These are phyloP conservation scores for Neurospora tetraspora DNA, from an alignment of 495 filamentous ascomycete genomes.

Conservation along the genomic window DNA sequence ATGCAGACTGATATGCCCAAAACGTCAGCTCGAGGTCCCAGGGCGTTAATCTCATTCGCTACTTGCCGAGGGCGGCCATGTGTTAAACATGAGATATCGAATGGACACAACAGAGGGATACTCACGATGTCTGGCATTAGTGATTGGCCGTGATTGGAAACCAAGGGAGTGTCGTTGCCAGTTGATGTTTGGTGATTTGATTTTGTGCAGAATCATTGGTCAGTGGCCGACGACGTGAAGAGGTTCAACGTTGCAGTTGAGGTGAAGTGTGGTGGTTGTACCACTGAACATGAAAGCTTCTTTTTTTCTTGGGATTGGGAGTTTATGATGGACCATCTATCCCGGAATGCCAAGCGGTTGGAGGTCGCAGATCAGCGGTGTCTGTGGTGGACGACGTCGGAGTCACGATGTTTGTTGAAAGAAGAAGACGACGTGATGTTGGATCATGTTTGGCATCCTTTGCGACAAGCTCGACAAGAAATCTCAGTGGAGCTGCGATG, in stretches of 20 bases:
- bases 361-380: neutral
- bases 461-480: neutral
- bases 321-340: neutral
- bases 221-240: neutral
- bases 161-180: neutral
- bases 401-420: neutral
- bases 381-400: neutral
- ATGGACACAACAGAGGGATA: neutral
- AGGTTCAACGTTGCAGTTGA: neutral
- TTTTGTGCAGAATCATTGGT: conserved; percentile 13
- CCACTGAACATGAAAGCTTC: neutral
- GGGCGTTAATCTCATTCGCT: neutral
- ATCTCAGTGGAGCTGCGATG: neutral
- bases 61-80: neutral
- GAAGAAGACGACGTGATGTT: neutral
- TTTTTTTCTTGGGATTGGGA: neutral
- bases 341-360: neutral
- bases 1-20: neutral
- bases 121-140: neutral
- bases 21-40: neutral
- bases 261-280: neutral
- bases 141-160: neutral
- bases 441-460: neutral
- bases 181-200: conserved; percentile 12
- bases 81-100: neutral